Conservation (phyloP, 352 stramenopile genomes). For the Globisporangium yorkense region DNA sequence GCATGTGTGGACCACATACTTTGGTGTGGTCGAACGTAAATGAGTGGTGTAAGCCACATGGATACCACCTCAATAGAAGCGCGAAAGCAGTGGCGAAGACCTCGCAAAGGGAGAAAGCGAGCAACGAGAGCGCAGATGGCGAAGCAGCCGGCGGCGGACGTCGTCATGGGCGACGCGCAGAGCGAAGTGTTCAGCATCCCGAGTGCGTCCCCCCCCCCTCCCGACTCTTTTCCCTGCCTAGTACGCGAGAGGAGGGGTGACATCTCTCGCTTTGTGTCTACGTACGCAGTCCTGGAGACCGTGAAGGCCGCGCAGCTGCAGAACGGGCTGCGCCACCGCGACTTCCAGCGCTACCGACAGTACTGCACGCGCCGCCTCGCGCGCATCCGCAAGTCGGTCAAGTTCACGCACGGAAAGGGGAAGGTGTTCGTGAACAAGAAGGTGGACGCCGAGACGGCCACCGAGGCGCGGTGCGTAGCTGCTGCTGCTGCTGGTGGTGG, state of each 20-base stretch:
- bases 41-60: no score
- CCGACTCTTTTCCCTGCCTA: neutral
- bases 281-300: conserved; percentile 65
- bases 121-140: conserved; percentile 13
- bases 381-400: conserved; percentile 83
- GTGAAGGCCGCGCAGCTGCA: conserved; percentile 87
- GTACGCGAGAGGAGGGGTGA: neutral
- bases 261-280: neutral
- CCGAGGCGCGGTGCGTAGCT: conserved; percentile 39
- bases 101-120: conserved; percentile 2
- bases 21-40: no score
- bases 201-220: conserved; percentile 21
- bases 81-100: neutral
- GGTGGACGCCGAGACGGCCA: conserved; percentile 72
- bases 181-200: conserved; percentile 41
- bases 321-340: conserved; percentile 86
- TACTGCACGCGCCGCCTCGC: conserved; percentile 86
- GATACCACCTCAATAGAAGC: neutral
- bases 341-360: conserved; percentile 90
- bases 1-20: neutral
- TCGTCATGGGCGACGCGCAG: conserved; percentile 17
- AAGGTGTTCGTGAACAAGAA: conserved; percentile 82
- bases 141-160: conserved; percentile 19
- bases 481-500: neutral
- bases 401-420: conserved; percentile 86